Base-by-base conservation (phyloP, 2,329 filamentous ascomycete genomes). In the Xylaria sp. region DNA sequence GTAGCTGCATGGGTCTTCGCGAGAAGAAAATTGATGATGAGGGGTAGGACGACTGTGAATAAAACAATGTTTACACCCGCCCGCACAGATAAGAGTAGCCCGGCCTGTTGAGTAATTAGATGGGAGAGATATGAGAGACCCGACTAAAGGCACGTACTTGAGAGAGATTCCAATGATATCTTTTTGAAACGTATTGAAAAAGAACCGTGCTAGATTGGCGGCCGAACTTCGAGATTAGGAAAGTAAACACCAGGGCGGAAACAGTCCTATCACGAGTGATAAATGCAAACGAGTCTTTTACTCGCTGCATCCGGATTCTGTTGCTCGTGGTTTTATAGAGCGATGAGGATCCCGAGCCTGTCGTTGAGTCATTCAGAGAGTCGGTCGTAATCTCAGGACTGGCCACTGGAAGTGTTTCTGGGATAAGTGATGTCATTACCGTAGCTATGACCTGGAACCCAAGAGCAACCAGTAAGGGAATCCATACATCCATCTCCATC, bases 61-160 rank as follows among this genome's bases (percentile, higher is more conserved):
- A 54, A 31, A n/a, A 54, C 8, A n/a, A 54, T 54, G 6, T 54
- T 54, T 12, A 54, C 51, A 37, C 51, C 51, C n/a, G 51, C 51
- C 11, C 51, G 37, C n/a, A 54, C 7, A 19, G 51, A 54, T 15
- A 54, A 42, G 19, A 54, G 37, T 12, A 54, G 51, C 23, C 51
- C 51, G 15, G 51, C 51, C 51, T 54, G 37, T 17, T 23, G 17
- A 23, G 2, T 43, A 6, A 23, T 54, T 54, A 54, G 51, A 42
- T 2, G 31, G 17, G 33, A 42, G 35, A 31, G 43, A 33, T 17
- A 31, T 33, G 25, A 33, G 33, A 14, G 14, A 31, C 8, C 37
- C 21, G 3, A 5, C 17, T 31, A 11, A 25, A 14, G 31, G 31
- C 14, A 9, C 37, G 19, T 31, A 54, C 51, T 19, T 54, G 35